Base-by-base conservation (phyloP, 352 stramenopile genomes). In the Globisporangium paddicum region DNA sequence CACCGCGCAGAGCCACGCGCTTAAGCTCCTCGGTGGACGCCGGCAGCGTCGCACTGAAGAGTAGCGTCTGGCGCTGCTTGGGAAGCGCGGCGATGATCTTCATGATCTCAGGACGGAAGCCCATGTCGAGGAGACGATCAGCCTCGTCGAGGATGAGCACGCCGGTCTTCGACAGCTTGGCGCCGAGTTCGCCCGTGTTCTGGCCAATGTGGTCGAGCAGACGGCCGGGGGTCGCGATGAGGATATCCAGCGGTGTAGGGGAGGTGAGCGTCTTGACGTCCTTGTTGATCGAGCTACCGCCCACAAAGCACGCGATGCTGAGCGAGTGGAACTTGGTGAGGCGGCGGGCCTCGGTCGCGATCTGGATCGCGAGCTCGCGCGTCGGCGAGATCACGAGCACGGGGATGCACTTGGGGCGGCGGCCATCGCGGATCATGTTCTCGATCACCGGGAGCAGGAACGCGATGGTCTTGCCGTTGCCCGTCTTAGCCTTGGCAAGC, bases 81-180 rank as follows among this genome's bases (percentile, higher is more conserved):
- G 78, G 78, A 38, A 89, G 42, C 32, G 59, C 73, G 18, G 56
- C 67, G n/a, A 92, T 82, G 53, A 99, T 98, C 56, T 84, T 80
- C 59, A 93, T 82, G 62, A 98, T 96, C 56, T 98, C 89, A 1
- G 80, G 83, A 19, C 82, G 76, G 67, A 99, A 97, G 10, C 96
- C 96, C 86, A 98, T 98, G 72, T 99, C 96, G 19, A 99, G 67
- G 23, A 99, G 75, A 14, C 96, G 87, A 69, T 99, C 97, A 3
- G 90, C 95, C 83, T 99, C 97, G 67, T 99, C 97, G 42, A 99
- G 71, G 60, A 96, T 76, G 32, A 96, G 68, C 19, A 87, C 73
- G 47, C 66, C 66, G 9, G 71, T 40, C 60, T 90, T 77, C 37
- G 68, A 64, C 13, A 90, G 44, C 25, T 73, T 74, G 34, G 49